A percentile compares a stretch with the other conserved stretches of the same genome.
Evolutionary conservation across 139 green algal species (phyloP).

Genomic region (Tetradesmus lagerheimii): DNA sequence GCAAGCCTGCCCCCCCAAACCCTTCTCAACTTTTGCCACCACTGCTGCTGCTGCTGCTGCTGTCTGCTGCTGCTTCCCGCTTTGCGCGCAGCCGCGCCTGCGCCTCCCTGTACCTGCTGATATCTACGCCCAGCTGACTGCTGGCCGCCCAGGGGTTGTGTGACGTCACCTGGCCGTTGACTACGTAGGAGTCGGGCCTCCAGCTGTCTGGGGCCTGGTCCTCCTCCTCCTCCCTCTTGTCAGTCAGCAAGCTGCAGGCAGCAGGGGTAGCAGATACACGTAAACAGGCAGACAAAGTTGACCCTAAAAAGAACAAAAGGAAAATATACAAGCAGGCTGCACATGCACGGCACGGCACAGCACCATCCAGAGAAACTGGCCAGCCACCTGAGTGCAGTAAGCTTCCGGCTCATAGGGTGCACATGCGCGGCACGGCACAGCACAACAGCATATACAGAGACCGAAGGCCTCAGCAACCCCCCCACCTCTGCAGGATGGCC

Average conservation of each 20-base stretch:
- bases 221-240: not conserved
- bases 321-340: not conserved
- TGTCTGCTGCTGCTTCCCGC: constrained; percentile 7
- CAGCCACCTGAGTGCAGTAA: too few relatives aligned
- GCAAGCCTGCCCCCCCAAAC: not conserved
- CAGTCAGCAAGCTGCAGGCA: not conserved
- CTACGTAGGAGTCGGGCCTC: not conserved
- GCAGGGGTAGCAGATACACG: not conserved
- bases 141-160: constrained; percentile 34
- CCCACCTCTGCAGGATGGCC: constrained; percentile 30
- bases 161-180: constrained; percentile 35
- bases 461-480: too few relatives aligned
- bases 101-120: not conserved
- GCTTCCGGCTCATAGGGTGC: too few relatives aligned
- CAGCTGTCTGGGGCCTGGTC: not conserved
- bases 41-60: not conserved
- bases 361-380: too few relatives aligned
- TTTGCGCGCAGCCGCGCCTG: constrained; percentile 5
- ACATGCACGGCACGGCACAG: too few relatives aligned
- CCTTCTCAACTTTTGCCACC: not conserved
- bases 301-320: too few relatives aligned
- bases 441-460: too few relatives aligned
- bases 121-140: not conserved
- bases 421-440: not conserved
- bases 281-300: too few relatives aligned